phyloP scores from a whole-genome alignment of 2,329 filamentous ascomycete genomes.

The Cercospora sojina region DNA sequence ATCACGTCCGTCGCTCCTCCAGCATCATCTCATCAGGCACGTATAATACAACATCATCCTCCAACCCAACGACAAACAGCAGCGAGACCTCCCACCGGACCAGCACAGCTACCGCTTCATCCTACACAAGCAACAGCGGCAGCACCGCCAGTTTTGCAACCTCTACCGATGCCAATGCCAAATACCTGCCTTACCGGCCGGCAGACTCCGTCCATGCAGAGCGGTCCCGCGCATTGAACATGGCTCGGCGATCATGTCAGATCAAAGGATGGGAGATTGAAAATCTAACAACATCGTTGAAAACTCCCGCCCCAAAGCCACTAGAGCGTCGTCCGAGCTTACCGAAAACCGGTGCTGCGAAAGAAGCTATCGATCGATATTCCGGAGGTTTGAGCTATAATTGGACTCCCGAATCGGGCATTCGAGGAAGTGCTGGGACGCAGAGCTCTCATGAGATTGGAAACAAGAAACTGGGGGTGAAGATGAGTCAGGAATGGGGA shows the following conservation, averaged over 20 bases:
- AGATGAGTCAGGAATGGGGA: slow-evolving; percentile 37
- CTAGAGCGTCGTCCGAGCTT: neutral
- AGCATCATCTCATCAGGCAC: slow-evolving; percentile 32
- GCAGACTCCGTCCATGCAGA: slow-evolving; percentile 29
- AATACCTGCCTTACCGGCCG: slow-evolving; percentile 30
- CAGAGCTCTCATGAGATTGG: slow-evolving; percentile 29
- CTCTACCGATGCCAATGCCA: slow-evolving; percentile 12
- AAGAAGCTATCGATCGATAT: slow-evolving; percentile 34
- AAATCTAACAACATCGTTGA: neutral
- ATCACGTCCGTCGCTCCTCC: slow-evolving; percentile 29
- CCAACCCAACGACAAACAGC: slow-evolving; percentile 15
- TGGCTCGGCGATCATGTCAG: slow-evolving; percentile 22
- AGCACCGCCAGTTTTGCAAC: slow-evolving; percentile 18
- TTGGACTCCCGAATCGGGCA: slow-evolving; percentile 38
- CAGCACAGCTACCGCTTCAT: neutral
- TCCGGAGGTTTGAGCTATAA: slow-evolving; percentile 41
- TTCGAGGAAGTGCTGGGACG: slow-evolving; percentile 41
- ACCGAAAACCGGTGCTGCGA: slow-evolving; percentile 8
- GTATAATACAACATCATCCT: slow-evolving; percentile 29
- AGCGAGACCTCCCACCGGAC: slow-evolving; percentile 17
- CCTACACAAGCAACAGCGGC: slow-evolving; percentile 13
- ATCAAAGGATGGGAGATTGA: slow-evolving; percentile 10
- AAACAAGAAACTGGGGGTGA: slow-evolving; percentile 36
- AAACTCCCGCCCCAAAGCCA: neutral
- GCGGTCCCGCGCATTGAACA: slow-evolving; percentile 30